Evolutionary conservation across 768 basidiomycete species (phyloP).

Genomic region (Hydnomerulius pinastri): DNA sequence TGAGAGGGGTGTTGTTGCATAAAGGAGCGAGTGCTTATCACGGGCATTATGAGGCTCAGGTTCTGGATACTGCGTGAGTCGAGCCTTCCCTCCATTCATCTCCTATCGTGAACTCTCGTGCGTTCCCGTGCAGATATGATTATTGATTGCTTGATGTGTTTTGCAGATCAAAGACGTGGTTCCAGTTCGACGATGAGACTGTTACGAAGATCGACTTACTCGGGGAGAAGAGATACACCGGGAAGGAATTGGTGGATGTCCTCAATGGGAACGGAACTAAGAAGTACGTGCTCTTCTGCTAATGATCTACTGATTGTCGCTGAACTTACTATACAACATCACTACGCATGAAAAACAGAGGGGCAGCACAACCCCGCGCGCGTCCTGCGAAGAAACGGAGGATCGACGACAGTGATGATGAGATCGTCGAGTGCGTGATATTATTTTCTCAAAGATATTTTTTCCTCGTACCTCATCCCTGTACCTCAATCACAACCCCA

Average conservation of each 20-base stretch:
- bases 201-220: slow-evolving; percentile 66
- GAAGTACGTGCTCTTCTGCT: slow-evolving; percentile 26
- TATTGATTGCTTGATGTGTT: no score
- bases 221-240: slow-evolving; percentile 43
- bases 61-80: slow-evolving; percentile 68
- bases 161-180: slow-evolving; percentile 75
- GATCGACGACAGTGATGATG: slow-evolving; percentile 63
- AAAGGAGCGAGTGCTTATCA: slow-evolving; percentile 92
- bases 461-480: slow-evolving; percentile 20
- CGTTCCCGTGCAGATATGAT: no score
- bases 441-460: slow-evolving; percentile 12
- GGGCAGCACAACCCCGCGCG: slow-evolving; percentile 34
- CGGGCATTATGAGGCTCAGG: slow-evolving; percentile 87
- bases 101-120: no score
- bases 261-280: slow-evolving; percentile 23
- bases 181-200: slow-evolving; percentile 88
- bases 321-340: no score
- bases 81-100: background rate
- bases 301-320: background rate
- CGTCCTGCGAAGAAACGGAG: slow-evolving; percentile 49
- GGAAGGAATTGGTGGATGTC: slow-evolving; percentile 32
- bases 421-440: slow-evolving; percentile 35
- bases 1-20: slow-evolving; percentile 85
- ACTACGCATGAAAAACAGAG: no score
- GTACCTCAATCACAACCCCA: no score